These are phyloP conservation scores for Limtongozyma cylindracea DNA, from an alignment of 805 yeast species.

Conservation along the genomic window DNA sequence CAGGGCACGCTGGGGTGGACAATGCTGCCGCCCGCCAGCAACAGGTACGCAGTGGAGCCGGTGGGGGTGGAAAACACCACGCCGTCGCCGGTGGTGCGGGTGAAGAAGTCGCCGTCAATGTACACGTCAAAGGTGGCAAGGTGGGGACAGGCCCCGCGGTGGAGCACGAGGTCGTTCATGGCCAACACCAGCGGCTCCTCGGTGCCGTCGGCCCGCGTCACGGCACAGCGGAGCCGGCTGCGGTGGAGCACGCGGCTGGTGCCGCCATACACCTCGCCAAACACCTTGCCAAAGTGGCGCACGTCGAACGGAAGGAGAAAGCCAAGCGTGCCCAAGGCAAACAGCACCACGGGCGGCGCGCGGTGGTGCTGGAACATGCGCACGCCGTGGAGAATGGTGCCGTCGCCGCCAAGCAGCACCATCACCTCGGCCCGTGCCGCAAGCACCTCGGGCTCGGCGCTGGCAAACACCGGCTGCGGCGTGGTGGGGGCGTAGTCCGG, in stretches of 20 bases:
- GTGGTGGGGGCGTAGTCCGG: no score
- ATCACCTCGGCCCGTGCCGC: slow-evolving; percentile 48
- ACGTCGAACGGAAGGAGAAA: slow-evolving; percentile 76
- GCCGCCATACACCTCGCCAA: slow-evolving; percentile 37
- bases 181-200: slow-evolving; percentile 19
- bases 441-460: slow-evolving; percentile 34
- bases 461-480: no score
- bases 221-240: slow-evolving; percentile 56
- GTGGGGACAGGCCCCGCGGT: slow-evolving; percentile 75
- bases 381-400: slow-evolving; percentile 71
- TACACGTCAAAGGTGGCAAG: slow-evolving; percentile 63
- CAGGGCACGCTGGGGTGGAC: slow-evolving; percentile 77
- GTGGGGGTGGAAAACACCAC: slow-evolving; percentile 73
- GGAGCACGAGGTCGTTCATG: slow-evolving; percentile 78
- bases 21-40: slow-evolving; percentile 79
- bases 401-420: slow-evolving; percentile 91
- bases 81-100: slow-evolving; percentile 87
- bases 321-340: slow-evolving; percentile 80
- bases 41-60: slow-evolving; percentile 83
- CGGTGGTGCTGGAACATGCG: slow-evolving; percentile 43
- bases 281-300: slow-evolving; percentile 28
- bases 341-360: slow-evolving; percentile 78
- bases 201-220: slow-evolving; percentile 9
- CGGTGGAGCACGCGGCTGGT: slow-evolving; percentile 54
- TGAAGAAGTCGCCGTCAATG: slow-evolving; percentile 63